These are phyloP conservation scores for Fragaria nilgerrensis DNA, from an alignment of 306 rosid species.

Conservation along the genomic window DNA sequence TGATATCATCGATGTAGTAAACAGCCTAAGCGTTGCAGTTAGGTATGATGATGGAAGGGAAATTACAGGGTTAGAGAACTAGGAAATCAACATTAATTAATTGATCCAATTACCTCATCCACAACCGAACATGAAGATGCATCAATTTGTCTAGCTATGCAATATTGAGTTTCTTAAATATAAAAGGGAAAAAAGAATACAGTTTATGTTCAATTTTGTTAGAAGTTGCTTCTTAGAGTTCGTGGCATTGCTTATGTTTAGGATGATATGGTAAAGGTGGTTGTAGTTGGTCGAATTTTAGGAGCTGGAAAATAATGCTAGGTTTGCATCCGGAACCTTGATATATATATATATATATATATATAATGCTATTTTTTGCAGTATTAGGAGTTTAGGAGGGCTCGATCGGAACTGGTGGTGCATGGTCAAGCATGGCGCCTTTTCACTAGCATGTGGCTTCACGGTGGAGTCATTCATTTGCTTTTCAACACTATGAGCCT, in stretches of 20 bases:
- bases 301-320: too few relatives aligned
- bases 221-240: conserved; percentile 1
- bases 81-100: background rate
- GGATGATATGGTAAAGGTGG: background rate
- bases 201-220: background rate
- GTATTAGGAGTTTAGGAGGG: conserved; percentile 60
- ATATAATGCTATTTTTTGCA: conserved; percentile 21
- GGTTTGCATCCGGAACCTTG: background rate
- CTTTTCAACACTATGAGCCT: conserved; percentile 74
- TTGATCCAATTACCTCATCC: background rate
- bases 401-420: conserved; percentile 53
- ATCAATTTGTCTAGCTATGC: background rate
- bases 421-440: conserved; percentile 71
- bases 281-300: too few relatives aligned
- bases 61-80: background rate
- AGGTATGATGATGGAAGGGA: background rate
- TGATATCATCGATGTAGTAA: too few relatives aligned
- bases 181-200: background rate
- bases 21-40: too few relatives aligned
- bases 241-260: background rate
- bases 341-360: too few relatives aligned
- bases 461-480: conserved; percentile 82
- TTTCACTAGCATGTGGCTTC: conserved; percentile 81
- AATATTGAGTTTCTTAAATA: background rate
- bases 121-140: background rate